These are phyloP conservation scores for Hemisphaericaspora lyxosophila DNA, from an alignment of 1,139 yeast genomes.

Conservation along the genomic window DNA sequence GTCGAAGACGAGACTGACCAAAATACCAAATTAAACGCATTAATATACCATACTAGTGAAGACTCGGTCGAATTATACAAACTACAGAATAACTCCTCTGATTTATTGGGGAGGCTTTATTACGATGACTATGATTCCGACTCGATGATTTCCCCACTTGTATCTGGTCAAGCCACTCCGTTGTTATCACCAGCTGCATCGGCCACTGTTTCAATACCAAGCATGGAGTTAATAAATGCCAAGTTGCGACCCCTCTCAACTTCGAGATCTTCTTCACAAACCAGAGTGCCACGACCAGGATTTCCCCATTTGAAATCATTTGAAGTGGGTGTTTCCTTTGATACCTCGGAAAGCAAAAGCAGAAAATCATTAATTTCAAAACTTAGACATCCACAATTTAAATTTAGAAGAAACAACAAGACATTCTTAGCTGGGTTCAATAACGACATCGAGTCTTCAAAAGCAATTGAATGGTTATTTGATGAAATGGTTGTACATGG, in stretches of 20 bases:
- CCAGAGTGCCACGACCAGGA: conserved; percentile 8
- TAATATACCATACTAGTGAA: conserved; percentile 39
- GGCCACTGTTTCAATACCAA: neutral
- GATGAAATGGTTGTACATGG: conserved; percentile 64
- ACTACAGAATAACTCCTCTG: conserved; percentile 40
- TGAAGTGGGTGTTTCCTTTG: conserved; percentile 52
- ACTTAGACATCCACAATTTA: conserved; percentile 56
- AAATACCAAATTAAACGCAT: conserved; percentile 42
- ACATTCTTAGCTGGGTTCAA: conserved; percentile 65
- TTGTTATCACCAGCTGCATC: conserved; percentile 16
- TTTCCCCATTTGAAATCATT: conserved; percentile 16
- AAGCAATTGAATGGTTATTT: conserved; percentile 66
- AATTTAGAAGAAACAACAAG: conserved; percentile 55
- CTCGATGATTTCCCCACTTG: conserved; percentile 23
- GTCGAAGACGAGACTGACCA: conserved; percentile 29
- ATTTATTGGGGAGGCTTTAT: conserved; percentile 44
- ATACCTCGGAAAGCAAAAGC: conserved; percentile 42
- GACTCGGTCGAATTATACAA: conserved; percentile 44
- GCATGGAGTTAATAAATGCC: neutral
- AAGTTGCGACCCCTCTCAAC: conserved; percentile 2
- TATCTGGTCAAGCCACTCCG: conserved; percentile 22
- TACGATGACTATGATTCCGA: conserved; percentile 47
- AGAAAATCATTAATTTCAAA: conserved; percentile 52
- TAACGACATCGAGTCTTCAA: conserved; percentile 54
- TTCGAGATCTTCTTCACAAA: conserved; percentile 2